Evolutionary conservation across 208 protist species (phyloP).

Genomic region (Trypanosoma boissoni): DNA sequence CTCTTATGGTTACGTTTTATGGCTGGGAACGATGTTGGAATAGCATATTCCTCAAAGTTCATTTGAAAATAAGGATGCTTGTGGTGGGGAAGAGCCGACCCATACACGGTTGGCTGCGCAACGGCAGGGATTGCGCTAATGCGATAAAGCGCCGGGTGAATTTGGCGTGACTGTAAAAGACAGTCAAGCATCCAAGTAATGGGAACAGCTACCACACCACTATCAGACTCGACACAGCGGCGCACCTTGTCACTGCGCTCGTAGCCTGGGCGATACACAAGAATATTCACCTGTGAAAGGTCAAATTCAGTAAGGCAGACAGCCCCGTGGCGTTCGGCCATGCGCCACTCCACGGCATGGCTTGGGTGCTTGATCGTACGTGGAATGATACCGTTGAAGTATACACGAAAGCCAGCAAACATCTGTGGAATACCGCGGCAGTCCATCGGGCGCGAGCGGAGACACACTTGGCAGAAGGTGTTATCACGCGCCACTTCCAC

Average conservation of each 20-base stretch:
- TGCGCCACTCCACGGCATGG: conserved; percentile 88
- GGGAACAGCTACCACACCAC: conserved; percentile 53
- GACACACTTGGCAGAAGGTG: conserved; percentile 71
- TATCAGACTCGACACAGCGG: conserved; percentile 52
- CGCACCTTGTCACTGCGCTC: conserved; percentile 90
- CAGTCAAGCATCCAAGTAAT: conserved; percentile 89
- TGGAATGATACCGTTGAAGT: conserved; percentile 90
- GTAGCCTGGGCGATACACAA: conserved; percentile 85
- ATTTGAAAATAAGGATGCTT: conserved; percentile 86
- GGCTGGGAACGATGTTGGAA: conserved; percentile 61
- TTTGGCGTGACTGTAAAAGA: conserved; percentile 84
- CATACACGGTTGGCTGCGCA: conserved; percentile 58
- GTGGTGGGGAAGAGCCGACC: conserved; percentile 72
- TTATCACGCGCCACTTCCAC: conserved; percentile 41
- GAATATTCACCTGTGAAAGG: conserved; percentile 48
- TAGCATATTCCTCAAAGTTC: conserved; percentile 76
- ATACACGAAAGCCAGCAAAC: conserved; percentile 76
- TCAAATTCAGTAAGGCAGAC: conserved; percentile 64
- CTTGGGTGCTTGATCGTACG: conserved; percentile 78
- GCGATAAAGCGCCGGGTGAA: conserved; percentile 68
- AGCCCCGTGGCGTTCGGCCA: conserved; percentile 87
- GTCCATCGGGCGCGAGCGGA: conserved; percentile 61
- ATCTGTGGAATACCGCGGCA: conserved; percentile 78
- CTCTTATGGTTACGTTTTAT: conserved; percentile 11
- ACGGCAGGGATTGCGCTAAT: conserved; percentile 71